These are phyloP conservation scores for Boletellus emodensis DNA, from an alignment of 768 basidiomycete species.

Conservation along the genomic window DNA sequence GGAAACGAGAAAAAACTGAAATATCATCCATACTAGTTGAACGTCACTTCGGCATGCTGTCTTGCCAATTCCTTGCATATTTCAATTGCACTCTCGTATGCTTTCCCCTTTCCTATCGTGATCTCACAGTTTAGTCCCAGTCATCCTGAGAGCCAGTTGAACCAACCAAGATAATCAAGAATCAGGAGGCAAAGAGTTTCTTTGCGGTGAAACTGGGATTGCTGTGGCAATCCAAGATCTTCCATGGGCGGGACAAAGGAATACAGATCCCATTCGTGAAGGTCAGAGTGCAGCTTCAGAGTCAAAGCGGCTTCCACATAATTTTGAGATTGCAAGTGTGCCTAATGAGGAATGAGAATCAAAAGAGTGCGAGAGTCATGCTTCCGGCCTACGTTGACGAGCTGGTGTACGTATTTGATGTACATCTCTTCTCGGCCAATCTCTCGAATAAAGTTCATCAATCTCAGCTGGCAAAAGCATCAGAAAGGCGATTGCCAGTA, in stretches of 20 bases:
- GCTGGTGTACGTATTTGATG: conserved; percentile 93
- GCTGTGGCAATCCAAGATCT: conserved; percentile 84
- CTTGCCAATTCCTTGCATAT: conserved; percentile 88
- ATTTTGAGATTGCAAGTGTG: conserved; percentile 85
- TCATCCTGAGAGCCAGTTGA: background rate
- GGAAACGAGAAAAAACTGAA: background rate
- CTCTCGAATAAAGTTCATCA: conserved; percentile 92
- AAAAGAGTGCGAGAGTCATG: background rate
- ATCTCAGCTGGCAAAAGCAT: conserved; percentile 52
- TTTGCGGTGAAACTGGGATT: conserved; percentile 91
- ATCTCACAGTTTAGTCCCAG: background rate
- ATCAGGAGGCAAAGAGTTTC: conserved; percentile 89
- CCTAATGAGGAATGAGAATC: conserved; percentile 41
- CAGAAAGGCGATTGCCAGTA: conserved; percentile 2
- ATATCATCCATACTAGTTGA: conserved; percentile 68
- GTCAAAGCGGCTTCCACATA: conserved; percentile 92
- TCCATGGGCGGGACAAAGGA: conserved; percentile 83
- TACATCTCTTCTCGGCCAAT: conserved; percentile 93
- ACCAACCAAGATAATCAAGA: conserved; percentile 85
- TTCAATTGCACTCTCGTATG: conserved; percentile 93
- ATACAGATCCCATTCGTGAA: conserved; percentile 86
- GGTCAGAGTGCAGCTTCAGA: conserved; percentile 88
- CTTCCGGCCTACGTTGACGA: conserved; percentile 69
- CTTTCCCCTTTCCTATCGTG: conserved; percentile 81
- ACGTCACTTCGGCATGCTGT: conserved; percentile 87